Base-by-base conservation (phyloP, 2,329 filamentous ascomycete species). In the Orbilia javanica region DNA sequence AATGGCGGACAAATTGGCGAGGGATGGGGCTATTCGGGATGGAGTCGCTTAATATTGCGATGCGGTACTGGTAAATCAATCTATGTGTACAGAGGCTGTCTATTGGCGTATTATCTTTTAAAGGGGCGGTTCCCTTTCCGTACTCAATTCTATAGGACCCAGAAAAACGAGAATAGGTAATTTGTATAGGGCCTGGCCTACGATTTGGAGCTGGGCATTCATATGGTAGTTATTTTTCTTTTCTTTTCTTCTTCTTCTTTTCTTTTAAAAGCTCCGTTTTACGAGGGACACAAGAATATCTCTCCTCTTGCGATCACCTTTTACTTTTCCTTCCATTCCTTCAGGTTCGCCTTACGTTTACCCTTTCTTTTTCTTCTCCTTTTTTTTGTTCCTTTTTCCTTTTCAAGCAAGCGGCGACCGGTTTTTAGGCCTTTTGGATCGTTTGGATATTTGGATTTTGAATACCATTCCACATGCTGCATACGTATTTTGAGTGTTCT, bases 1-100 rank as follows among this genome's bases (percentile, higher is more conserved):
- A 46, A 78, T 78, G 74, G 74, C 74, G n/a, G 74, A 78, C 36
- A 78, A 72, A 27, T 29, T 78, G 42, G 74, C 74, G 60, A 72
- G 74, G 27, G 74, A 78, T 25, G 74, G 74, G 2, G 74, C 74
- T 25, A 69, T 68, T 13, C 29, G 74, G 8, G 73, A 77, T 62
- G 62, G 60, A 7, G 36, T 20, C 18, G 46, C 18, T 13, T 60
- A 68, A 34, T 20, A 15, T 29, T 27, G 34, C 1, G 8, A 11
- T 11, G 11, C 27, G 20, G 3, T 60, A 15, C 27, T 39, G n/a
- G 7, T 4, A 13, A 10, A 18, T 60, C 25, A 25, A 42, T 39
- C 8, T 11, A 7, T 8, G 18, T 60, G 55, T 60, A 42, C 55
- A 42, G 11, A 39, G 55, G 31, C 55, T 60, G 29, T 25, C 31